Base-by-base conservation (phyloP, 768 basidiomycete genomes). In the Boletus sp. region DNA sequence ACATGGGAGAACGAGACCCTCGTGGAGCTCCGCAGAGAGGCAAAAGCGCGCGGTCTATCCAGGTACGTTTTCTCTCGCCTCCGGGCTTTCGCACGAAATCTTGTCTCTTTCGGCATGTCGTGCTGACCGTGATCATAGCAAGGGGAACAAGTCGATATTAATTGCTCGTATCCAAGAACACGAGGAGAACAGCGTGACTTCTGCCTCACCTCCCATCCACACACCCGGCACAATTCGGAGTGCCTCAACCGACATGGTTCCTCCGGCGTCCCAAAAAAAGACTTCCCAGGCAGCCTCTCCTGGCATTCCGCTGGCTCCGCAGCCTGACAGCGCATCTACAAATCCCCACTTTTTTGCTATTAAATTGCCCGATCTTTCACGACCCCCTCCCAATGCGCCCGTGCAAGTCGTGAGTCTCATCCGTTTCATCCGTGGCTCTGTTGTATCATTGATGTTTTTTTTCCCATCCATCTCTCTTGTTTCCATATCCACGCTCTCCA, bases 111-210 rank as follows among this genome's bases (percentile, higher is more conserved):
- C 27, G 27, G 42, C 9, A n/a, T 47, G 52, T 37, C 25, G n/a
- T 25, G 13, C 56, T 64, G 52, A 69, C 46, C 13, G 4, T 23
- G 7, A 13, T 29, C 35, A 42, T 30, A 87, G 85, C 25, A 78
- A 72, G 56, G 85, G 85, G 3, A 83, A 75, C 68, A 88, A 87
- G 67, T 71, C 80, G 4, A 74, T 73, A 4, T 69, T 88, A 30
- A 74, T 85, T 54, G 63, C 77, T 37, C 79, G 83, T 50, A 72
- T 88, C 46, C 74, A 79, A 57, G 75, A 82, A 61, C 72, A 78
- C 45, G 82, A 85, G 41, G 67, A 72, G 32, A 61, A 58, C 48
- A 67, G 56, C 37, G 30, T 61, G 33, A 34, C 68, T 30, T 60
- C 62, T n/a, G 32, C 58, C 9, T 17, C 52, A 30, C 55, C 50